Base-by-base conservation (phyloP, 2,329 filamentous ascomycete species). In the Pseudogymnoascus sp. region DNA sequence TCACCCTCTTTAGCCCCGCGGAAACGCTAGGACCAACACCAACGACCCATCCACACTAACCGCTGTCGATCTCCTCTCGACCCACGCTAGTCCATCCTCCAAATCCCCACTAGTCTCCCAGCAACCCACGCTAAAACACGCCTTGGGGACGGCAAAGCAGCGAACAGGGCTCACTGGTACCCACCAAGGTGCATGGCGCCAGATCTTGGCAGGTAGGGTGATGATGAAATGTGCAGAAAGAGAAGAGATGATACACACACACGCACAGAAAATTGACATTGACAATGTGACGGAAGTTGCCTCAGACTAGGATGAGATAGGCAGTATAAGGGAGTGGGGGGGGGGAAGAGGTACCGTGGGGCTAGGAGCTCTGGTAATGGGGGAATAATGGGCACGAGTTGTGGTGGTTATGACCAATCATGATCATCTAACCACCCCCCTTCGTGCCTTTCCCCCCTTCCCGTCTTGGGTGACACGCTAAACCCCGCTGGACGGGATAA, bases 81-180 rank as follows among this genome's bases (percentile, higher is more conserved):
- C 19, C 40, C 40, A 8, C 40, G 40, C 40, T 44, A 44, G 40
- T 13, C 10, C 40, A 8, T 44, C 40, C 19, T 26, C 42, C 42
- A 47, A 47, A 47, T 1, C 1, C 42, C 26, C 42, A 13, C 42
- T 47, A 47, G 42, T 26, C 42, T 8, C 7, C 42, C 11, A 4
- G 7, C 4, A 1, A 26, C 8, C 11, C 0, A n/a, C 44, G 44
- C 44, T 50, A 50, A 50, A 50, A 50, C 44, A 50, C 44, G 44
- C 44, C 44, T 50, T 50, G 44, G 44, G 44, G 44, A 50, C 44
- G 23, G 44, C 44, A 50, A 50, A 50, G 21, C 44, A 50, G 44
- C 21, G 44, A 50, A n/a, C 23, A 50, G 44, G 21, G 21, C 21
- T 50, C 44, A 10, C 6, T 13, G 21, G 44, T 50, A 50, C 15